phyloP scores from a whole-genome alignment of 495 filamentous ascomycete genomes.

The Penicillium fimorum region DNA sequence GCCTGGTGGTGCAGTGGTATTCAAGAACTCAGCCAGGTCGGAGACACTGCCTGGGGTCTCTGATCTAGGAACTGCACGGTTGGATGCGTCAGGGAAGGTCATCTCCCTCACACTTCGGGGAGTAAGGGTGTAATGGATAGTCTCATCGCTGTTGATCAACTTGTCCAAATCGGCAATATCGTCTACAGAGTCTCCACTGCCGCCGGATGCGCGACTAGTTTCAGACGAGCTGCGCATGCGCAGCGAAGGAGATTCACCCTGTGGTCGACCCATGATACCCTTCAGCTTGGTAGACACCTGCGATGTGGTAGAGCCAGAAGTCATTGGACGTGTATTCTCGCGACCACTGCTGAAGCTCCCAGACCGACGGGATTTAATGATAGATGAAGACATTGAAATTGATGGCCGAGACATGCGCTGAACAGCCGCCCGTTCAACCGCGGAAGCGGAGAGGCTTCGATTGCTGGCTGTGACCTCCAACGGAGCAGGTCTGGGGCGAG shows the following conservation, averaged over 20 bases:
- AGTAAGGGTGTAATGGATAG: conserved; percentile 90
- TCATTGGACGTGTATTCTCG: conserved; percentile 50
- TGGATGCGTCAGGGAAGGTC: conserved; percentile 52
- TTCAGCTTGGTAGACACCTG: conserved; percentile 54
- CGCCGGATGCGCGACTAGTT: conserved; percentile 39
- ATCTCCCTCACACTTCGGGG: conserved; percentile 85
- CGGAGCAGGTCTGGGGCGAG: conserved; percentile 29
- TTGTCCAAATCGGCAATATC: conserved; percentile 70
- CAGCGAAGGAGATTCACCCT: conserved; percentile 39
- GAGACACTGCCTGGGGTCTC: conserved; percentile 37
- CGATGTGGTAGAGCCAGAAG: conserved; percentile 53
- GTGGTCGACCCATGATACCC: conserved; percentile 48
- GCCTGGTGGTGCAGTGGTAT: conserved; percentile 32
- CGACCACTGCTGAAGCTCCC: conserved; percentile 48
- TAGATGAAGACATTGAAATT: conserved; percentile 32
- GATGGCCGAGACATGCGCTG: conserved; percentile 46
- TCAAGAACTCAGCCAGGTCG: conserved; percentile 41
- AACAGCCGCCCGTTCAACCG: conserved; percentile 49
- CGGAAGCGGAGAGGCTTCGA: conserved; percentile 25
- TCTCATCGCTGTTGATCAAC: conserved; percentile 85
- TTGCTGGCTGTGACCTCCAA: conserved; percentile 24
- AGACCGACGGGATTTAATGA: conserved; percentile 36
- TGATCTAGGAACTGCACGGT: conserved; percentile 33
- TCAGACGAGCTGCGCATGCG: conserved; percentile 50
- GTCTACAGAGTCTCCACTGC: conserved; percentile 40